These are phyloP conservation scores for Grigorovia jiainica DNA, from an alignment of 805 yeast genomes.

Conservation along the genomic window DNA sequence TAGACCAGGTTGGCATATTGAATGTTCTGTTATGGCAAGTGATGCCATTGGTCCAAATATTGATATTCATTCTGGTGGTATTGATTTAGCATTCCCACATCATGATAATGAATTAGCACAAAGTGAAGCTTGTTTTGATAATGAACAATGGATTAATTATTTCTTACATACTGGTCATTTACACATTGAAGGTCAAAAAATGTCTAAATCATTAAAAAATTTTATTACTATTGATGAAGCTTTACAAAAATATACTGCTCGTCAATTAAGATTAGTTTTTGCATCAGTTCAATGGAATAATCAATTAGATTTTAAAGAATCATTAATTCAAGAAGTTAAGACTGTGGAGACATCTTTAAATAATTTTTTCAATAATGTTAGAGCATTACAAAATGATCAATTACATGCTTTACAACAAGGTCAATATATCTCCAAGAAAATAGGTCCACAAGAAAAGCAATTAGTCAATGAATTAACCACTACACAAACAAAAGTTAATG, in stretches of 20 bases:
- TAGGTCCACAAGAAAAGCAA: slow-evolving; percentile 44
- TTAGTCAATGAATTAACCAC: slow-evolving; percentile 40
- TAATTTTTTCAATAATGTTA: slow-evolving; percentile 79
- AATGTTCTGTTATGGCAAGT: slow-evolving; percentile 97
- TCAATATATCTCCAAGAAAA: slow-evolving; percentile 54
- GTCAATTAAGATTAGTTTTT: slow-evolving; percentile 86
- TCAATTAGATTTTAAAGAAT: slow-evolving; percentile 84
- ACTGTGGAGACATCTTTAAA: slow-evolving; percentile 63
- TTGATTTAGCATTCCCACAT: slow-evolving; percentile 96
- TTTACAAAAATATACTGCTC: slow-evolving; percentile 52
- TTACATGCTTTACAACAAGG: slow-evolving; percentile 30
- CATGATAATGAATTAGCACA: slow-evolving; percentile 98
- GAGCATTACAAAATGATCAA: slow-evolving; percentile 68
- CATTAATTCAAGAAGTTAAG: slow-evolving; percentile 66
- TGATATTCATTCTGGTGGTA: slow-evolving; percentile 96
- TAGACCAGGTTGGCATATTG: slow-evolving; percentile 99
- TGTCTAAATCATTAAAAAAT: slow-evolving; percentile 92
- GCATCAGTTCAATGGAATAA: slow-evolving; percentile 89
- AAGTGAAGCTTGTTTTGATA: slow-evolving; percentile 84
- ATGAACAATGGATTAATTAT: slow-evolving; percentile 93
- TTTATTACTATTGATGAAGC: slow-evolving; percentile 94
- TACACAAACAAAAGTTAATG: slow-evolving; percentile 55
- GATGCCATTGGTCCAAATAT: slow-evolving; percentile 73
- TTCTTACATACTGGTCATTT: slow-evolving; percentile 95
- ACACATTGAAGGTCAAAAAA: slow-evolving; percentile 96